Evolutionary conservation across 768 basidiomycete species (phyloP).

Genomic region (Tylopilus sp.): DNA sequence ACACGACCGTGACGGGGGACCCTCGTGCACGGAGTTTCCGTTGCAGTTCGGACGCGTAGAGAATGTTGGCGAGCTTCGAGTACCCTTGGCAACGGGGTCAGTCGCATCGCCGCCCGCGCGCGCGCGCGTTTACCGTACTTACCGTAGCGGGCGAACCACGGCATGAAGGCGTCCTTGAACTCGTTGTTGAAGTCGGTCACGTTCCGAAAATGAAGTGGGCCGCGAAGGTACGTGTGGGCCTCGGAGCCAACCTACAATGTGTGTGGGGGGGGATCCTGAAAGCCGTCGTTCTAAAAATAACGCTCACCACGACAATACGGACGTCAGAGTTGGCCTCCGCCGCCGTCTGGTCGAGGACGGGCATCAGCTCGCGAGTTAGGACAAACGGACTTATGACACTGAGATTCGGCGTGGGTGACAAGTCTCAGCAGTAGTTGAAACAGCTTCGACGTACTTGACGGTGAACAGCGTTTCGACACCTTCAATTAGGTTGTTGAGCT

Average conservation of each 20-base stretch:
- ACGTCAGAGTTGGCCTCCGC: slow-evolving; percentile 49
- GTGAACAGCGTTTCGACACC: slow-evolving; percentile 39
- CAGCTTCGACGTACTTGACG: slow-evolving; percentile 38
- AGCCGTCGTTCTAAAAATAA: not conserved
- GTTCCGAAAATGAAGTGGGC: slow-evolving; percentile 25
- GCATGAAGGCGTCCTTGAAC: slow-evolving; percentile 21
- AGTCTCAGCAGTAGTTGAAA: not conserved
- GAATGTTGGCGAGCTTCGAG: slow-evolving; percentile 49
- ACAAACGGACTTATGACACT: slow-evolving; percentile 54
- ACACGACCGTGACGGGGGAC: slow-evolving; percentile 26
- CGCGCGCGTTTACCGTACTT: not conserved
- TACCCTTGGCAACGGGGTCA: slow-evolving; percentile 31
- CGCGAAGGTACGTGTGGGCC: slow-evolving; percentile 20
- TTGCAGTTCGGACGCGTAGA: slow-evolving; percentile 51
- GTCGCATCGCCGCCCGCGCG: not conserved
- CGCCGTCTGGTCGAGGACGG: slow-evolving; percentile 50
- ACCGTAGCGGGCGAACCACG: slow-evolving; percentile 34
- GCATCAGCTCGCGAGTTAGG: slow-evolving; percentile 52
- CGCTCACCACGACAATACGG: slow-evolving; percentile 53
- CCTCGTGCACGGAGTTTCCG: slow-evolving; percentile 33
- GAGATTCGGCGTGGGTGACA: not conserved
- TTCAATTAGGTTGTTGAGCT: slow-evolving; percentile 10
- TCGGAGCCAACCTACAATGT: slow-evolving; percentile 34
- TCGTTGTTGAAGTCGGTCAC: slow-evolving; percentile 36
- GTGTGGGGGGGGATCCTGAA: not conserved